Conservation (phyloP, 2,329 filamentous ascomycete species). For the Sporothrix euskadiensis region DNA sequence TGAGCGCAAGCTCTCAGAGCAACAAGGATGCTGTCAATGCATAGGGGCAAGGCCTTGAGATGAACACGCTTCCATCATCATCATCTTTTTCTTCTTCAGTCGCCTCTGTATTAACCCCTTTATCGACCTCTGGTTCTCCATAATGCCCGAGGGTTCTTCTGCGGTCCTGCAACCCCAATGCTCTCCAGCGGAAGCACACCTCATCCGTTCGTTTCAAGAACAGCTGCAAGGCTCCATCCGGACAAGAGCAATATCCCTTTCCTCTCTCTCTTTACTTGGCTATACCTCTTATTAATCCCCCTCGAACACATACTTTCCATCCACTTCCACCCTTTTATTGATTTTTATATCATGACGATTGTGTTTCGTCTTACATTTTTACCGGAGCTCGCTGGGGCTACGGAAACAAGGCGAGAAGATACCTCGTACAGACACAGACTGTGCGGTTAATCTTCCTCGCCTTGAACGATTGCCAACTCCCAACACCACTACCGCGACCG, state of each 20-base stretch:
- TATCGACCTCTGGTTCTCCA: not conserved
- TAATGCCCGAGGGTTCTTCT: not conserved
- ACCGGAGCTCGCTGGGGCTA: not conserved
- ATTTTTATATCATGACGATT: not conserved
- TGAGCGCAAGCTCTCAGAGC: constrained; percentile 90
- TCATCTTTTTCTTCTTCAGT: too few relatives aligned
- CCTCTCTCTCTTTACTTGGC: not conserved
- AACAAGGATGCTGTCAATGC: constrained; percentile 81
- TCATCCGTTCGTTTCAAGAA: not conserved
- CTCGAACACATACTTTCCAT: not conserved
- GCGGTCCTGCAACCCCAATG: not conserved
- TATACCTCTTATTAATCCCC: not conserved
- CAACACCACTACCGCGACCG: not conserved
- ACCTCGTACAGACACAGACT: too few relatives aligned
- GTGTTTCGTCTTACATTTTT: not conserved
- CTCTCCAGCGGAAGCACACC: not conserved
- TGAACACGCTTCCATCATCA: too few relatives aligned
- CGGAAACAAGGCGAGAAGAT: not conserved
- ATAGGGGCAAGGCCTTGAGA: constrained; percentile 37
- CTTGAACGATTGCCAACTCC: not conserved
- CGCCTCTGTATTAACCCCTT: too few relatives aligned
- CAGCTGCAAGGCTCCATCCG: not conserved
- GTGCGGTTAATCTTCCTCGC: not conserved
- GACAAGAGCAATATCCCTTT: not conserved
- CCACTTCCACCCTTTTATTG: not conserved